A percentile compares a stretch with the other conserved stretches of the same genome.
Conservation (phyloP, 1,284 basidiomycete species). For the Trichosporon faecale region DNA sequence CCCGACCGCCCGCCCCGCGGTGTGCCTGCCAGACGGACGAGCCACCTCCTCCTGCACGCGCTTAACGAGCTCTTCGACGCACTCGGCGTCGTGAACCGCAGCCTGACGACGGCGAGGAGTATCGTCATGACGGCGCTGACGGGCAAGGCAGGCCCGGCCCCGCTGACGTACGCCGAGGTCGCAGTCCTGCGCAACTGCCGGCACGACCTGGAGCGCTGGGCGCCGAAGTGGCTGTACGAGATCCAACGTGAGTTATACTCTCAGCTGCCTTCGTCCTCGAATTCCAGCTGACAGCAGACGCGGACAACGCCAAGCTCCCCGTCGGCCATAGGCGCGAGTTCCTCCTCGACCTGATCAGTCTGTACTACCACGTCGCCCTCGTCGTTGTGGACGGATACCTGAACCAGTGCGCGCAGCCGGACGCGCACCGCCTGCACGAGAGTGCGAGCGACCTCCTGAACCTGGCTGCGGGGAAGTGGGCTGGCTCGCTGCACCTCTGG, state of each 20-base stretch:
- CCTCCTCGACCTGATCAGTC: conserved; percentile 21
- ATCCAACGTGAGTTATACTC: conserved; percentile 15
- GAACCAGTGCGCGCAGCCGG: conserved; percentile 13
- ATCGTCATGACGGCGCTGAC: conserved; percentile 20
- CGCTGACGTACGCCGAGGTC: conserved; percentile 20
- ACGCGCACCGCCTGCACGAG: conserved; percentile 12
- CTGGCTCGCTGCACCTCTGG: conserved; percentile 22
- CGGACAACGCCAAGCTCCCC: conserved; percentile 15
- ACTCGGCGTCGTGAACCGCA: conserved; percentile 22
- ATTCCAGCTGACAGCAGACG: conserved; percentile 18
- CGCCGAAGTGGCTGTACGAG: conserved; percentile 21
- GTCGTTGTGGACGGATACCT: conserved; percentile 24
- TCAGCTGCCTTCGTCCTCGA: too few relatives aligned
- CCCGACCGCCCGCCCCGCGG: conserved; percentile 24
- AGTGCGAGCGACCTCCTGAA: conserved; percentile 20
- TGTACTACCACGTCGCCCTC: conserved; percentile 24
- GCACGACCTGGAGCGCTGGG: conserved; percentile 23
- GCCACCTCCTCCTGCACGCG: conserved; percentile 23
- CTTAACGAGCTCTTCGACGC: conserved; percentile 28
- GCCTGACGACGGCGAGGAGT: conserved; percentile 18
- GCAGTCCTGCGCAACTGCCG: conserved; percentile 20
- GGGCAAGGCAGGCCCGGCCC: neutral
- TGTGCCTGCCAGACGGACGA: conserved; percentile 17
- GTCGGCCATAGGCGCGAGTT: conserved; percentile 19
- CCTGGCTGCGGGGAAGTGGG: conserved; percentile 21